Conservation (phyloP, 192 early-diverging fungal species). For the Hyaloraphidium curvatum region DNA sequence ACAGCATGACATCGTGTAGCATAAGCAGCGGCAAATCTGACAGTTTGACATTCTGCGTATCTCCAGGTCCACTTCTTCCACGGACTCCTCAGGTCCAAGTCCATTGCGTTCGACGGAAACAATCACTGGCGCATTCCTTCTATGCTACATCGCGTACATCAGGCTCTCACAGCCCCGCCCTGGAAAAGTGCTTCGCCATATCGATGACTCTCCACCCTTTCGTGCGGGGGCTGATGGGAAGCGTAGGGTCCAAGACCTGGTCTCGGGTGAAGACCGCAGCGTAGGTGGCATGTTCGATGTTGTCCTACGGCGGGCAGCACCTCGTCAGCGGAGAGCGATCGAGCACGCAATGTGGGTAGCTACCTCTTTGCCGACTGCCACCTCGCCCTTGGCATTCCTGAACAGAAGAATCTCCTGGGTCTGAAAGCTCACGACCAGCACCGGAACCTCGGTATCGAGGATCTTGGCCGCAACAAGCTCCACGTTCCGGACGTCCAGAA, state of each 20-base stretch:
- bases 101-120: no score
- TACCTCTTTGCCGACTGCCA: conserved; percentile 70
- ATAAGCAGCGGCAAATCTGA: no score
- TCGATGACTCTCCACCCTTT: conserved; percentile 85
- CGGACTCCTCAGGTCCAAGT: no score
- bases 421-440: conserved; percentile 69
- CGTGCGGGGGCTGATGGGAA: conserved; percentile 60
- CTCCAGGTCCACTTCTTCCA: no score
- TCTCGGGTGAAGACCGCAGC: conserved; percentile 80
- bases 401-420: conserved; percentile 90
- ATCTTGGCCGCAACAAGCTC: conserved; percentile 78
- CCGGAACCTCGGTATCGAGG: conserved; percentile 83
- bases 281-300: conserved; percentile 73
- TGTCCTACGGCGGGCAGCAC: conserved; percentile 16
- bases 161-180: background rate
- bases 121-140: no score
- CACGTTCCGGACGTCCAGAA: conserved; percentile 78
- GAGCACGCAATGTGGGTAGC: no score
- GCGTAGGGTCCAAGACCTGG: conserved; percentile 38
- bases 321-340: no score
- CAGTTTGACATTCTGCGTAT: no score
- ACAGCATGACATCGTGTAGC: no score
- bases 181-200: conserved; percentile 9
- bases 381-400: conserved; percentile 68
- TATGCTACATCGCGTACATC: no score